Conservation (phyloP, 164 flowering plant genomes). For the Brasenia schreberi region DNA sequence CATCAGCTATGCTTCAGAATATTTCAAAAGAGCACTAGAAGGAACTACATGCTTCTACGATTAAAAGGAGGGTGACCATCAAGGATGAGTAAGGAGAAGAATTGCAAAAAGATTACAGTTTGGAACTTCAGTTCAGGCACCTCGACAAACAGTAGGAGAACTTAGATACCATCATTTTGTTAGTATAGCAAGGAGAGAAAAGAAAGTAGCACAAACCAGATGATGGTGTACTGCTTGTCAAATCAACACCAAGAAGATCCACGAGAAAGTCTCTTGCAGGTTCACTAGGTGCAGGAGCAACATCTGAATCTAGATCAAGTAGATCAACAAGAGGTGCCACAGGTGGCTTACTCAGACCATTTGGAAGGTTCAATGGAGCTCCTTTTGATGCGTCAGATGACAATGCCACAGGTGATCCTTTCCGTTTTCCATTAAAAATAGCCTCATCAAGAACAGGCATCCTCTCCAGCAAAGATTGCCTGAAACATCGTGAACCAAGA, state of each 20-base stretch:
- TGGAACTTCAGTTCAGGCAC: too few species aligned
- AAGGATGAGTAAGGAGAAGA: too few species aligned
- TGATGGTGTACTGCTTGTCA: conserved; percentile 33
- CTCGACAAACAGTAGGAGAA: too few species aligned
- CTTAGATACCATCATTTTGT: neutral
- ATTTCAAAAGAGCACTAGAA: too few species aligned
- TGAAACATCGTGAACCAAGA: conserved; percentile 15
- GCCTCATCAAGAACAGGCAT: conserved; percentile 99
- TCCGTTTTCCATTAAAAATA: conserved; percentile 59
- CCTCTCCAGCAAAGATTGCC: conserved; percentile 76
- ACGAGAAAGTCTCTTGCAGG: conserved; percentile 80
- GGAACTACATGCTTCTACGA: too few species aligned
- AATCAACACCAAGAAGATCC: conserved; percentile 81
- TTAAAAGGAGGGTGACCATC: too few species aligned
- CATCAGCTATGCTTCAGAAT: too few species aligned
- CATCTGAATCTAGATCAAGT: conserved; percentile 85
- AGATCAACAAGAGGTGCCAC: conserved; percentile 80
- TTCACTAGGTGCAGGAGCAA: conserved; percentile 60
- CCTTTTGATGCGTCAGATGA: conserved; percentile 31
- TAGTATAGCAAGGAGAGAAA: neutral
- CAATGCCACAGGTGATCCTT: conserved; percentile 53
- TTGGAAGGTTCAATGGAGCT: conserved; percentile 60
- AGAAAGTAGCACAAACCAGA: conserved; percentile 36
- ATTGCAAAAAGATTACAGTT: too few species aligned
- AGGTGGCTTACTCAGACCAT: conserved; percentile 69